Base-by-base conservation (phyloP, 2,329 filamentous ascomycete genomes). In the Meredithiella fracta region DNA sequence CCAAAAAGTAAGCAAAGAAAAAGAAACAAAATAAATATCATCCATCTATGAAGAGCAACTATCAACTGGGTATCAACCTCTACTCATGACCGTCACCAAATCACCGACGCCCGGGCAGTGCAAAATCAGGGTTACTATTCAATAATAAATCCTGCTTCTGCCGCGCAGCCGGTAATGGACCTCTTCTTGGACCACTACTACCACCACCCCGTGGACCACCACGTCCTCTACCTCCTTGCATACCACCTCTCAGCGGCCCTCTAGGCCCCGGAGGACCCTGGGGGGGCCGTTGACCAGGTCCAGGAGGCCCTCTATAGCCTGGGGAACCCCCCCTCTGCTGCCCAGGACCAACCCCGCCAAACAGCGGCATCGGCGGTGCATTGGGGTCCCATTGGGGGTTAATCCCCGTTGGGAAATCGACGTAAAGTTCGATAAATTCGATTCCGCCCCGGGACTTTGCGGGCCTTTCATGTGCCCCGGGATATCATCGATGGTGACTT, bases 391-490 rank as follows among this genome's bases (percentile, higher is more conserved):
- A 96, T 59, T 83, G 82, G 5, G 90, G 91, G 66, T 96, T 96
- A 55, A 96, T 72, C 86, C 85, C 34, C 91, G 79, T 68, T 96
- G 89, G 0, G 85, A 91, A 49, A 97, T 84, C 9, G 86, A 92
- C 1, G 91, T 96, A 68, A 95, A 96, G 62, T 85, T 86, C 49
- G 83, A 91, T 23, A 80, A 77, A 64, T 95, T 87, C 60, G 85
- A 91, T 63, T 82, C 78, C 29, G 82, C 79, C 7, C 57, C 57
- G 31, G 86, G 89, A 63, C 82, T 91, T 63, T 85, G 78, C 49
- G 77, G 69, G 47, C 76, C 76, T 29, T 68, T 64, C 25, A 54
- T 29, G 60, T 78, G 62, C 34, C 60, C 76, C 47, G 77, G 77
- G 37, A 83, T 65, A 60, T 85, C 80, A 60, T 89, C 85, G 61